Evolutionary conservation across 1,284 basidiomycete genomes (phyloP).

Genomic region (Nidula niveotomentosa): DNA sequence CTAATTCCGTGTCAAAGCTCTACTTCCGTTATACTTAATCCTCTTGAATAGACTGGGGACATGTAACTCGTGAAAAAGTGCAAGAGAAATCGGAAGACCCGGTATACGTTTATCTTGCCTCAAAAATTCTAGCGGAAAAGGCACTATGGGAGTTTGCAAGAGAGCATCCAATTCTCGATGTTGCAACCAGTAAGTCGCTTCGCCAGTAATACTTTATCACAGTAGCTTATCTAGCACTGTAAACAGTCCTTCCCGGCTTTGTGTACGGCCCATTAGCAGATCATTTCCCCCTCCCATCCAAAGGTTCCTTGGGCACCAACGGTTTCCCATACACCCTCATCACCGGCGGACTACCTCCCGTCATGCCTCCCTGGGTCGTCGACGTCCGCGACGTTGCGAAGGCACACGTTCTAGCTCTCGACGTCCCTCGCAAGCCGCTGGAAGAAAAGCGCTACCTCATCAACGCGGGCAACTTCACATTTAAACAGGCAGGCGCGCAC

Average conservation of each 20-base stretch:
- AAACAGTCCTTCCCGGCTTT: constrained; percentile 29
- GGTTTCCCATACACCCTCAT: constrained; percentile 23
- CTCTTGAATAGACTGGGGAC: constrained; percentile 13
- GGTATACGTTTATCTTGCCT: constrained; percentile 27
- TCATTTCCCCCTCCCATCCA: constrained; percentile 22
- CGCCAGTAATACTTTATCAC: not conserved
- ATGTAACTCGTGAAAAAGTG: constrained; percentile 12
- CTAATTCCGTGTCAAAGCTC: not conserved
- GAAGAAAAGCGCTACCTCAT: constrained; percentile 32
- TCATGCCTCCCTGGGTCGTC: constrained; percentile 23
- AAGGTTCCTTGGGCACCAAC: constrained; percentile 23
- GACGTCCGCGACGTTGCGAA: constrained; percentile 38
- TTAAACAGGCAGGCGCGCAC: constrained; percentile 27
- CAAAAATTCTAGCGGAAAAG: constrained; percentile 33
- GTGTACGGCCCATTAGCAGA: constrained; percentile 28
- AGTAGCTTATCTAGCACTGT: not conserved
- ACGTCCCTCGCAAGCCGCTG: constrained; percentile 13
- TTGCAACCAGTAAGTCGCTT: constrained; percentile 23
- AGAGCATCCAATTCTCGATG: constrained; percentile 29
- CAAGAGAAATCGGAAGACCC: constrained; percentile 5
- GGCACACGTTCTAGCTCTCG: constrained; percentile 31
- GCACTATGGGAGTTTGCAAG: constrained; percentile 34
- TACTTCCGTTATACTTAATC: not conserved
- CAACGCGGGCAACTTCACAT: constrained; percentile 22
- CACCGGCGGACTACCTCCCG: constrained; percentile 14